Evolutionary conservation across 768 basidiomycete genomes (phyloP), one percentile per base, ranked within the genome.

Genomic region (Mycena leptocephala): DNA sequence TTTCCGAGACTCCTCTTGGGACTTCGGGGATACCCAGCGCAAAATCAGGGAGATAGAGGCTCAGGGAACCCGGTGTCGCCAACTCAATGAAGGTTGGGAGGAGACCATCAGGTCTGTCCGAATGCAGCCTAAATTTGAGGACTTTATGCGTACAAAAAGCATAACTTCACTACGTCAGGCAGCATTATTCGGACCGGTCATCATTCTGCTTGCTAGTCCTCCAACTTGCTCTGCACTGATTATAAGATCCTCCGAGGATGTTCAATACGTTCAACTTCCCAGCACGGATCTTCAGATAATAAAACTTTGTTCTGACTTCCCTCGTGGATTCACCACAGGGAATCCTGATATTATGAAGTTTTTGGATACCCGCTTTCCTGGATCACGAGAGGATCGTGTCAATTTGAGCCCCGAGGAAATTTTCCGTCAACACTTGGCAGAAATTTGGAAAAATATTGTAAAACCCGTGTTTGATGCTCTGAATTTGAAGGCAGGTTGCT

Each of bases 21-120:
- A 39, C 16, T 26, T n/a, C 18, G 26, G 58, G 35, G 64, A 37
- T 8, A 43, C 3, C 20, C 72, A 74, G 63, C 73, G 18, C 58
- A 35, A 80, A 26, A 41, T 72, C 32, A 55, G 80, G 0, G 56
- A 64, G 0, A 37, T 79, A 18, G 75, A 84, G 20, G 74, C 76
- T 8, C 76, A 79, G 56, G 76, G 65, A 13, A 56, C 41, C 16
- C 61, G 46, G 3, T 81, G 78, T 43, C 22, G 76, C 20, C 32
- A 70, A 28, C 78, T 82, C 7, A 79, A 80, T 26, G 43, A 76
- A 33, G 74, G 79, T 32, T 79, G 80, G 75, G 76, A 81, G 22
- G 41, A 67, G 28, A 65, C 81, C 10, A 74, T 81, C 1, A 37
- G 37, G 28, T 55, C 46, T 24, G 67, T 81, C 26, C 55, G 75